phyloP scores from a whole-genome alignment of 148 eudicot species.

The Dysphania ambrosioides region DNA sequence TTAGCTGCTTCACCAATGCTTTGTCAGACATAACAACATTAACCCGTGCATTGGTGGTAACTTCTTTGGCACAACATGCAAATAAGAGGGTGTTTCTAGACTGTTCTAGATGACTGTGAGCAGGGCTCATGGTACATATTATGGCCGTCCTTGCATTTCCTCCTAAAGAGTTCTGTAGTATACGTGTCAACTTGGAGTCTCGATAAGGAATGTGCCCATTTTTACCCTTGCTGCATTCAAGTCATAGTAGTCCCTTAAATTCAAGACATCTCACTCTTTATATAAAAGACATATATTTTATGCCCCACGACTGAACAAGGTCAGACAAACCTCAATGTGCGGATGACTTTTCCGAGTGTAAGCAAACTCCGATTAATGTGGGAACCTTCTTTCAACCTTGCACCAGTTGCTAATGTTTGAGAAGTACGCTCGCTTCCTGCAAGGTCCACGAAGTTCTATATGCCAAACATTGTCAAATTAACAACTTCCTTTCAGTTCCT shows the following conservation, averaged over 20 bases:
- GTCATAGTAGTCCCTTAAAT: background rate
- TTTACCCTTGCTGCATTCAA: constrained; percentile 67
- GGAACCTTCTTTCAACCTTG: constrained; percentile 87
- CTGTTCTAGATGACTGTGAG: constrained; percentile 82
- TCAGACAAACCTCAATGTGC: constrained; percentile 71
- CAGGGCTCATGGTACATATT: constrained; percentile 95
- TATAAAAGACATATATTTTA: background rate
- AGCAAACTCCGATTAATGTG: constrained; percentile 88
- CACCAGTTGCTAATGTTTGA: constrained; percentile 69
- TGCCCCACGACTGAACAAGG: background rate
- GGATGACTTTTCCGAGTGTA: constrained; percentile 83
- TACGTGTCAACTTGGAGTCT: constrained; percentile 96
- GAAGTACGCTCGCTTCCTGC: constrained; percentile 99
- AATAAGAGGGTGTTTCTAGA: constrained; percentile 88
- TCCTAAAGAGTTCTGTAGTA: constrained; percentile 89
- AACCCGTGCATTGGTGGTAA: constrained; percentile 71
- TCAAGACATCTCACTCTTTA: background rate
- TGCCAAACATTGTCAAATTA: constrained; percentile 9
- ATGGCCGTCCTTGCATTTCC: constrained; percentile 97
- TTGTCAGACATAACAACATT: constrained; percentile 94
- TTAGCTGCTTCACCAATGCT: constrained; percentile 80
- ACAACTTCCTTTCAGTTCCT: background rate
- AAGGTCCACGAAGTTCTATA: constrained; percentile 90
- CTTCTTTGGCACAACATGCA: constrained; percentile 89
- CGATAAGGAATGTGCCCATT: constrained; percentile 79